Conservation (phyloP, 2,329 filamentous ascomycete species). For the Talaromyces amestolkiae region DNA sequence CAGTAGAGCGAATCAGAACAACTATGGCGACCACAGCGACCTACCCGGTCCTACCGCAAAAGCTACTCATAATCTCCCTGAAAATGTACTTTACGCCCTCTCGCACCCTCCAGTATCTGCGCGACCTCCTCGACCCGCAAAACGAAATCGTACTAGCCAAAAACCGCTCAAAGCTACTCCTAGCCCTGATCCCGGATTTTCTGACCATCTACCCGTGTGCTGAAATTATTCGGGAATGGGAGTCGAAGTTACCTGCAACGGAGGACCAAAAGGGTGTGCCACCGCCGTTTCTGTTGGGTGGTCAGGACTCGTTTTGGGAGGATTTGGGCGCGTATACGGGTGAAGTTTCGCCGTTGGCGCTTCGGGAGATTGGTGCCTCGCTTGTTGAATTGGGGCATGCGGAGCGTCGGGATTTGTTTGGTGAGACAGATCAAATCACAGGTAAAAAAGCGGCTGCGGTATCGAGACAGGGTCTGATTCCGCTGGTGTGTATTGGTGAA, state of each 20-base stretch:
- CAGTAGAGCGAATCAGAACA: conserved; percentile 4
- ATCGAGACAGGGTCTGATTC: conserved; percentile 67
- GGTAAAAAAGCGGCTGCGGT: conserved; percentile 69
- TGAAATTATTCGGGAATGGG: conserved; percentile 37
- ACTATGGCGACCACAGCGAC: conserved; percentile 18
- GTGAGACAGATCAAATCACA: conserved; percentile 68
- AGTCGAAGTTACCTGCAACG: conserved; percentile 32
- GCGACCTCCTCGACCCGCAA: conserved; percentile 49
- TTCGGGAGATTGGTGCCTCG: conserved; percentile 65
- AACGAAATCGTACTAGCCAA: conserved; percentile 43
- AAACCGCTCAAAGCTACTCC: conserved; percentile 56
- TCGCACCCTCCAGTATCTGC: conserved; percentile 57
- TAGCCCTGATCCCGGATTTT: conserved; percentile 78
- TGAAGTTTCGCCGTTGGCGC: conserved; percentile 67
- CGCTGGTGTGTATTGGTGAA: conserved; percentile 80
- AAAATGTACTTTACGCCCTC: conserved; percentile 77
- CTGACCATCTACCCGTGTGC: conserved; percentile 58
- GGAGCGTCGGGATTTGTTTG: conserved; percentile 69
- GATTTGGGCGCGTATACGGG: conserved; percentile 73
- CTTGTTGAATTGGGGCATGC: conserved; percentile 81
- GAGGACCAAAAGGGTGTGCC: conserved; percentile 34
- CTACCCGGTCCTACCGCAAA: conserved; percentile 48
- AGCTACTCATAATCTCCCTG: conserved; percentile 69
- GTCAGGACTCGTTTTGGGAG: conserved; percentile 72
- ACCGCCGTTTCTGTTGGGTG: conserved; percentile 62